Conservation (phyloP, 2,329 filamentous ascomycete genomes). For the Fusarium haematococcum region DNA sequence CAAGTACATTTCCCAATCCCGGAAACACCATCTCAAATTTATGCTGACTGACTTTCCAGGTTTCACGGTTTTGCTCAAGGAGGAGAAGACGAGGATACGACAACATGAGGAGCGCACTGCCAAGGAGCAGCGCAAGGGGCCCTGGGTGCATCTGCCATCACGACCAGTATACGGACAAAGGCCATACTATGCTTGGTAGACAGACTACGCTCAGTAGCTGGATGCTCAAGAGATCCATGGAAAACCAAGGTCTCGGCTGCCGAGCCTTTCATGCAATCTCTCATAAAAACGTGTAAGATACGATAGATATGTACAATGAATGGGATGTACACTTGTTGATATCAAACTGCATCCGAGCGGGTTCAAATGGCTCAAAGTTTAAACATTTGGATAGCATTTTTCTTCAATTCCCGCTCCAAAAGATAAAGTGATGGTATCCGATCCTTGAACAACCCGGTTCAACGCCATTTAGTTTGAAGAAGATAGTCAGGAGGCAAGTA, state of each 20-base stretch:
- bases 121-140: constrained; percentile 78
- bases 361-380: background rate
- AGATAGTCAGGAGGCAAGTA: background rate
- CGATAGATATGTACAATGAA: constrained; percentile 54
- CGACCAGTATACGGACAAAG: constrained; percentile 85
- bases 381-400: background rate
- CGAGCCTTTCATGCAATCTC: constrained; percentile 32
- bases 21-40: background rate
- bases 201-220: constrained; percentile 1
- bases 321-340: constrained; percentile 38
- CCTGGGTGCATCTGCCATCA: constrained; percentile 91
- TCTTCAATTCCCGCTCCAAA: background rate
- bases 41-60: constrained; percentile 59
- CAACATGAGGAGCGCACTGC: constrained; percentile 81
- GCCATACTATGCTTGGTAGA: constrained; percentile 92
- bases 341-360: constrained; percentile 20
- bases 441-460: constrained; percentile 6
- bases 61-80: constrained; percentile 86
- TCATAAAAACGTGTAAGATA: constrained; percentile 49
- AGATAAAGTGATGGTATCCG: constrained; percentile 14
- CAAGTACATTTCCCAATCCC: constrained; percentile 69
- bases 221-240: constrained; percentile 2
- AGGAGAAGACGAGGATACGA: constrained; percentile 89
- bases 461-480: constrained; percentile 12
- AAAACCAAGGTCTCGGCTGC: constrained; percentile 1